Evolutionary conservation across 164 flowering plant species (phyloP).

Genomic region (Aristolochia contorta): DNA sequence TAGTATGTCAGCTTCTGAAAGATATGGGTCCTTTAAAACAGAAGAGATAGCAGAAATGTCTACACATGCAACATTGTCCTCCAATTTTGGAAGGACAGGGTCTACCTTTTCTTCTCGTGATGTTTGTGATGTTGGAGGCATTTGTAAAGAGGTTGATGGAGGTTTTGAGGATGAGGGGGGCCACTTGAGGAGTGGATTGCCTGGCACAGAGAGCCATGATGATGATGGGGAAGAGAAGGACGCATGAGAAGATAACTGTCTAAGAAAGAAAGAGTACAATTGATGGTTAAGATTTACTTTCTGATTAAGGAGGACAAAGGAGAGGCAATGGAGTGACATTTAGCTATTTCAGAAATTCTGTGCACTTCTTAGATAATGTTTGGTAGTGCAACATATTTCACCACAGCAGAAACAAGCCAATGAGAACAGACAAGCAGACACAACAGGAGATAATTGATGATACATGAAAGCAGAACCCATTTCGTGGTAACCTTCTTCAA

Average conservation of each 20-base stretch:
- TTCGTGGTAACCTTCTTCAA: too few species aligned
- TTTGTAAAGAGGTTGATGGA: neutral
- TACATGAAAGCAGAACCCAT: too few species aligned
- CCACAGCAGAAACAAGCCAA: neutral
- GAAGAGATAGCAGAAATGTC: neutral
- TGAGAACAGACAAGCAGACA: too few species aligned
- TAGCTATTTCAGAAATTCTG: neutral
- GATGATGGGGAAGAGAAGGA: conserved; percentile 1
- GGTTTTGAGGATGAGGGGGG: conserved; percentile 1
- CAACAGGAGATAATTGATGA: too few species aligned
- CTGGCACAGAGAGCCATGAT: neutral
- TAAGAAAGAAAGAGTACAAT: neutral
- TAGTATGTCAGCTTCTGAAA: neutral
- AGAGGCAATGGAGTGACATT: neutral
- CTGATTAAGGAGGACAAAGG: neutral
- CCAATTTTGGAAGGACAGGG: too few species aligned
- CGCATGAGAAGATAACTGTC: neutral
- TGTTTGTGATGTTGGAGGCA: neutral
- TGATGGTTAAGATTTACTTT: neutral
- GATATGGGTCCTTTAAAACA: neutral
- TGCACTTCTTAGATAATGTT: neutral
- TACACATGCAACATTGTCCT: too few species aligned
- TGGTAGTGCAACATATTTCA: neutral
- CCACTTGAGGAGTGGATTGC: conserved; percentile 7
- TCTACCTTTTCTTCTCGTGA: neutral